These are phyloP conservation scores for Dovyalis caffra DNA, from an alignment of 345 rosid genomes.

Conservation along the genomic window DNA sequence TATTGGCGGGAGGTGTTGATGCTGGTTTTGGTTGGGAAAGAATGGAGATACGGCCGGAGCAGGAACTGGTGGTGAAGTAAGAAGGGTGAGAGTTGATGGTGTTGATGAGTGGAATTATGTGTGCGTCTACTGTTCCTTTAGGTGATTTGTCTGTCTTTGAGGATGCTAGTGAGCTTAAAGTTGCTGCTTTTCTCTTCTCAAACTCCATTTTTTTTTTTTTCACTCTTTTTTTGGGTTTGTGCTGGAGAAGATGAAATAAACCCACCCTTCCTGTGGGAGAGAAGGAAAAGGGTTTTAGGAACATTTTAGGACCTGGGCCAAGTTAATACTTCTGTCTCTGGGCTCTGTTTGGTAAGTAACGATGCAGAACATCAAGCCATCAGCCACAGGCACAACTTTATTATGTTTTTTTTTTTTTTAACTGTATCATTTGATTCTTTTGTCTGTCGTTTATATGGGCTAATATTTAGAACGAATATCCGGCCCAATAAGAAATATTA, in stretches of 20 bases:
- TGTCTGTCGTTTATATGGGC: too few species aligned
- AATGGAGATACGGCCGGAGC: constrained; percentile 92
- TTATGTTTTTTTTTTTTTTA: too few species aligned
- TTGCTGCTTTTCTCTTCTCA: constrained; percentile 70
- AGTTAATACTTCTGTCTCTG: too few species aligned
- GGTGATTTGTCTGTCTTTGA: constrained; percentile 72
- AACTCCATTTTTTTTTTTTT: constrained; percentile 65
- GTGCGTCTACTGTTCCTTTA: constrained; percentile 69
- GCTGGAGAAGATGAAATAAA: not conserved
- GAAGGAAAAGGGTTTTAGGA: constrained; percentile 4
- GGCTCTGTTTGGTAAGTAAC: too few species aligned
- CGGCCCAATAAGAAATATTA: too few species aligned
- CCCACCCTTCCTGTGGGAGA: not conserved
- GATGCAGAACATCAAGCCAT: too few species aligned
- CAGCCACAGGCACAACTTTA: too few species aligned
- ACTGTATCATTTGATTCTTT: too few species aligned
- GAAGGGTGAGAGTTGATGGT: constrained; percentile 65
- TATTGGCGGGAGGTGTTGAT: constrained; percentile 17
- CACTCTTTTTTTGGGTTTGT: too few species aligned
- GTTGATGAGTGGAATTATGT: constrained; percentile 71
- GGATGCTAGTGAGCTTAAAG: constrained; percentile 50
- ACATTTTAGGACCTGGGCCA: too few species aligned
- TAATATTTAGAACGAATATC: too few species aligned
- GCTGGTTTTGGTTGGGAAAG: constrained; percentile 60
- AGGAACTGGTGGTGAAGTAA: constrained; percentile 90